A percentile compares a stretch with the other conserved stretches of the same genome.
These are phyloP conservation scores for slime mould (Dictyostelium discoideum) DNA, from an alignment of 78 protist genomes.

Conservation along the genomic window dicty_2.7 NC_007091.3:5101501-5102000, in stretches of 20 bases:
- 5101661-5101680: not conserved
- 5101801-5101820: not conserved
- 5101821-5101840: not conserved
- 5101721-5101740: not conserved
- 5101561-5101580: not conserved
- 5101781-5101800: not conserved
- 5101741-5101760: not conserved
- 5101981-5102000: not conserved
- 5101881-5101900: conserved; percentile 6
- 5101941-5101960: not conserved
- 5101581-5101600: conserved; percentile 4
- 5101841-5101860: not conserved
- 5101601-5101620: not conserved
- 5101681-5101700: not conserved
- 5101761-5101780: not conserved
- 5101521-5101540: not conserved
- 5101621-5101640: not conserved
- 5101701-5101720: not conserved
- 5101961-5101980: not conserved
- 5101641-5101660: not conserved
- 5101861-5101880: not conserved
- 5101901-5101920: not conserved
- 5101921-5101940: not conserved
- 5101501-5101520: not conserved
- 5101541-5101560: not conserved